phyloP scores from a whole-genome alignment of 257 asterid genomes.

The Solanum megistacrolobum region DNA sequence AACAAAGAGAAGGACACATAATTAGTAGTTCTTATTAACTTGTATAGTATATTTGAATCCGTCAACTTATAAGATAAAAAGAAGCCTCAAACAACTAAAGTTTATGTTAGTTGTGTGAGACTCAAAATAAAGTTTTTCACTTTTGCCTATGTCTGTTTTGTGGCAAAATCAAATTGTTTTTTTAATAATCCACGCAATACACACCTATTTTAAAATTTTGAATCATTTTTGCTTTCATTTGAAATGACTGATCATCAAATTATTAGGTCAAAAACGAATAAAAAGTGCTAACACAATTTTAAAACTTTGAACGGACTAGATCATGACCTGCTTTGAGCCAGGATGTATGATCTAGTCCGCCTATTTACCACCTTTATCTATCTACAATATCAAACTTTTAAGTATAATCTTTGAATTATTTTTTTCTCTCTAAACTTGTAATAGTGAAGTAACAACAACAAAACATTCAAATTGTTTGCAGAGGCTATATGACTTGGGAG shows the following conservation, averaged over 20 bases:
- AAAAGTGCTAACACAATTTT: no score
- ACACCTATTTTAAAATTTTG: background rate
- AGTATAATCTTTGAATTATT: background rate
- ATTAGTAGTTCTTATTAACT: no score
- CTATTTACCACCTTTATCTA: background rate
- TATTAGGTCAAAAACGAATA: no score
- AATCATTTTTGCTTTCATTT: no score
- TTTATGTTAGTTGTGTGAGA: background rate
- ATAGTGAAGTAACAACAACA: background rate
- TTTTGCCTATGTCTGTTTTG: background rate
- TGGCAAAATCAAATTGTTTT: background rate
- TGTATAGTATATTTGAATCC: background rate
- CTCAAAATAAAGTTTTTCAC: no score
- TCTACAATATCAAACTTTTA: background rate
- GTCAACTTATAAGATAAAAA: background rate
- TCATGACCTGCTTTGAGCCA: background rate
- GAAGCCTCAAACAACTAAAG: background rate
- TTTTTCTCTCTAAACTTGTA: background rate
- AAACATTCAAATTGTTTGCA: constrained; percentile 5
- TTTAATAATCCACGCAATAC: background rate
- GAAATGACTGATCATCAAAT: no score
- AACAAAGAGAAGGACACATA: background rate
- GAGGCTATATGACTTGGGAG: constrained; percentile 60
- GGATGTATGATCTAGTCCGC: background rate
- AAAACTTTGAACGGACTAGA: background rate